Evolutionary conservation across 2,329 filamentous ascomycete genomes (phyloP).

Genomic region (Graphilbum sp.): DNA sequence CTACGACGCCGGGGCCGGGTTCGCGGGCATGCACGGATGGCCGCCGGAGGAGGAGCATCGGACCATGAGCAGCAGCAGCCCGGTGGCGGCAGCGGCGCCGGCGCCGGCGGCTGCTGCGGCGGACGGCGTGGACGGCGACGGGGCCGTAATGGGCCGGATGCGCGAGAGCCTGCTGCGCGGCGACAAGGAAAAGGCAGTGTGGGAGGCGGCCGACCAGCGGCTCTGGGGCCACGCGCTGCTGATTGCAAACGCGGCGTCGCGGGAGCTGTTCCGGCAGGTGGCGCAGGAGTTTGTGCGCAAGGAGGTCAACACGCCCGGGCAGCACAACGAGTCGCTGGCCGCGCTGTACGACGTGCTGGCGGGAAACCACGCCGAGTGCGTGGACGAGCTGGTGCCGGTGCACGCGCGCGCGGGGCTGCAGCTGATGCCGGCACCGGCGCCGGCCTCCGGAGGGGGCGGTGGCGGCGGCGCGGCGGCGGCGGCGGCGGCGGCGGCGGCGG

Average conservation of each 20-base stretch:
- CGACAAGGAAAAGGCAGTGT: conserved; percentile 79
- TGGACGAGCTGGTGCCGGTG: conserved; percentile 86
- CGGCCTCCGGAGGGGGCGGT: conserved; percentile 25
- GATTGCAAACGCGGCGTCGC: conserved; percentile 61
- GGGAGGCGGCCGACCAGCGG: conserved; percentile 82
- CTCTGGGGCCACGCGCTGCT: conserved; percentile 95
- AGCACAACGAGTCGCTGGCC: conserved; percentile 73
- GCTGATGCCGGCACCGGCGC: conserved; percentile 62
- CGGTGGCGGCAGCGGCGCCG: conserved; percentile 22
- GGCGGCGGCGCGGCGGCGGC: conserved; percentile 19
- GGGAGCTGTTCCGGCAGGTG: conserved; percentile 81
- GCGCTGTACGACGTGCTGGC: conserved; percentile 88
- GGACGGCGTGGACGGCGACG: conserved; percentile 58
- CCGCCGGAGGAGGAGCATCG: too few relatives aligned
- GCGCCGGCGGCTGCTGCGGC: conserved; percentile 4
- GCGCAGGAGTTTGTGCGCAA: conserved; percentile 90
- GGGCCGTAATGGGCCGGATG: conserved; percentile 52
- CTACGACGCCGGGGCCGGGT: conserved; percentile 6
- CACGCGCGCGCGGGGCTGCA: conserved; percentile 86
- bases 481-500: conserved; percentile 28
- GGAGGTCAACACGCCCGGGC: conserved; percentile 70
- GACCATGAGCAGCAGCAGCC: too few relatives aligned
- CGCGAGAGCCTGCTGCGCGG: conserved; percentile 60
- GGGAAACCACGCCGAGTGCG: conserved; percentile 83
- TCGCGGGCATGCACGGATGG: not conserved